A percentile compares a stretch with the other conserved stretches of the same genome.
Evolutionary conservation across 495 filamentous ascomycete species (phyloP).

Genomic region (Neurospora africana): DNA sequence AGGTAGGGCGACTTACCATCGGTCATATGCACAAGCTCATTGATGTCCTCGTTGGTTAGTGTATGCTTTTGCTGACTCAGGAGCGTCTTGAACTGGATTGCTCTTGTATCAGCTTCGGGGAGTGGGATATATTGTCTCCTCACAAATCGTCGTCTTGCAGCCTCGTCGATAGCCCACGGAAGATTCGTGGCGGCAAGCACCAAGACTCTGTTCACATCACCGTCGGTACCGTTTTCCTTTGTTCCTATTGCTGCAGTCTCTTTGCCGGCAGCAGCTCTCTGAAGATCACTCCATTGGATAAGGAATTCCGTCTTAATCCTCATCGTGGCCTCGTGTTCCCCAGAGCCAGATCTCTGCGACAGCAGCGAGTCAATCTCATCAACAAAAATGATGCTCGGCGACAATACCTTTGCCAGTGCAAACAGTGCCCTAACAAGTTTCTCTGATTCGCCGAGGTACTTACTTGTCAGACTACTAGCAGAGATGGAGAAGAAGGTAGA

Average conservation of each 20-base stretch:
- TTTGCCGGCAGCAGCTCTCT: conserved; percentile 81
- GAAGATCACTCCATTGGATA: conserved; percentile 93
- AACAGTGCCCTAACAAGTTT: conserved; percentile 94
- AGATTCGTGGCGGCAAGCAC: conserved; percentile 94
- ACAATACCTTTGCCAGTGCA: conserved; percentile 75
- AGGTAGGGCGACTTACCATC: conserved; percentile 50
- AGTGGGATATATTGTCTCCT: conserved; percentile 92
- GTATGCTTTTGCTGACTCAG: conserved; percentile 80
- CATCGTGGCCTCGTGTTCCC: conserved; percentile 87
- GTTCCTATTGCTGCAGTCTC: conserved; percentile 55
- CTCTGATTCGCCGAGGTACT: conserved; percentile 94
- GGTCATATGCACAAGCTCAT: conserved; percentile 67
- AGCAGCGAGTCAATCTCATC: conserved; percentile 97
- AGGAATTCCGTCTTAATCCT: conserved; percentile 97
- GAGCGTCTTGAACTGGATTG: conserved; percentile 64
- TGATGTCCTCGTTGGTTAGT: conserved; percentile 63
- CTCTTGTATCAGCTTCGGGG: conserved; percentile 72
- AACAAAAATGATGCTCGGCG: conserved; percentile 96
- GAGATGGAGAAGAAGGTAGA: conserved; percentile 98
- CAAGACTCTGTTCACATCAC: conserved; percentile 83
- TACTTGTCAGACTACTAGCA: conserved; percentile 84
- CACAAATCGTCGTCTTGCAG: conserved; percentile 83
- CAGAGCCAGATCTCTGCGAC: conserved; percentile 67
- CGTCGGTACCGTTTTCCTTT: conserved; percentile 38
- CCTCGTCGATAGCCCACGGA: conserved; percentile 97